Evolutionary conservation across 2,329 filamentous ascomycete genomes (phyloP).

Genomic region (Fusarium sp.): DNA sequence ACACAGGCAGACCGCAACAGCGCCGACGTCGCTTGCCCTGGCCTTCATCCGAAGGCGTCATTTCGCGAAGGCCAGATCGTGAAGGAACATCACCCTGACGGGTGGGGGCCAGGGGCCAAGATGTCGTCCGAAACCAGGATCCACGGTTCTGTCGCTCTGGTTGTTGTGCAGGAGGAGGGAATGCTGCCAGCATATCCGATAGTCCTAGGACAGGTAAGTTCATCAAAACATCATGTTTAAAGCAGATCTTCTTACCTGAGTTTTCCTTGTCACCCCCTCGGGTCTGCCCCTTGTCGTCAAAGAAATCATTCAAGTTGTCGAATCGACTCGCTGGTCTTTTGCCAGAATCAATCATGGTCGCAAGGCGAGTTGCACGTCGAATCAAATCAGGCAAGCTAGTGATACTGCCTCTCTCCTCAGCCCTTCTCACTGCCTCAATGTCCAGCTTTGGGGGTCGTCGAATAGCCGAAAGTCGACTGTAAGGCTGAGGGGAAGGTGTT

Average conservation of each 20-base stretch:
- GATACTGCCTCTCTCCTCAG: constrained; percentile 85
- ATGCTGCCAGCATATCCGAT: constrained; percentile 73
- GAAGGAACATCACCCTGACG: constrained; percentile 35
- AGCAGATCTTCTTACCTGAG: constrained; percentile 46
- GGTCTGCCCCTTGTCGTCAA: constrained; percentile 53
- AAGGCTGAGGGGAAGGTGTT: constrained; percentile 43
- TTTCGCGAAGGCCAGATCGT: constrained; percentile 31
- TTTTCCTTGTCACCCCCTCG: constrained; percentile 52
- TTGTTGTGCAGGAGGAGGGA: constrained; percentile 67
- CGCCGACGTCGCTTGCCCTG: constrained; percentile 59
- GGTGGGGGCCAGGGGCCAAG: constrained; percentile 59
- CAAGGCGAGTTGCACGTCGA: constrained; percentile 83
- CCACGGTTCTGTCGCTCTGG: constrained; percentile 56
- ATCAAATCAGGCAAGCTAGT: constrained; percentile 95
- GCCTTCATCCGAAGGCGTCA: constrained; percentile 37
- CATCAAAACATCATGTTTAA: constrained; percentile 47
- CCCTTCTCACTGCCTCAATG: constrained; percentile 81
- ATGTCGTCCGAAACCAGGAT: constrained; percentile 54
- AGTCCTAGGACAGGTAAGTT: constrained; percentile 62
- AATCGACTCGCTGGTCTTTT: constrained; percentile 69
- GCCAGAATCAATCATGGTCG: constrained; percentile 87
- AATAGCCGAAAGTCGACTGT: constrained; percentile 62
- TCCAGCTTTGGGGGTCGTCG: constrained; percentile 78
- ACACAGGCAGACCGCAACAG: constrained; percentile 86
- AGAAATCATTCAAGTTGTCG: constrained; percentile 62